phyloP scores from a whole-genome alignment of 768 basidiomycete genomes.

The Lepiota brunneoincarnata region DNA sequence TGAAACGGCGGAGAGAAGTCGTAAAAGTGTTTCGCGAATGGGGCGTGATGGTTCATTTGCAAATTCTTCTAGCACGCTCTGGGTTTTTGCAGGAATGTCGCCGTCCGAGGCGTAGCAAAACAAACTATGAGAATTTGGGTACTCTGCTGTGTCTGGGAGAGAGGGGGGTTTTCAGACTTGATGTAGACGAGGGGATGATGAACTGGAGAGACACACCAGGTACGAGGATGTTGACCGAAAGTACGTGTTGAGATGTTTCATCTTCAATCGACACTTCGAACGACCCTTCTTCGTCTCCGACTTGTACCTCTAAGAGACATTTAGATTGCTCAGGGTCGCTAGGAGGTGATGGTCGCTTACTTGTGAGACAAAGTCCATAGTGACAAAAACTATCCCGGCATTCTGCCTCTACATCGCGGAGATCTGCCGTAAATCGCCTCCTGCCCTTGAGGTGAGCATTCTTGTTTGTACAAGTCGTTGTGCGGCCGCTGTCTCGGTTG shows the following conservation, averaged over 20 bases:
- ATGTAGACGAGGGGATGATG: not conserved
- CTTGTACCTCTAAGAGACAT: constrained; percentile 36
- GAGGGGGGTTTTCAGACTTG: not conserved
- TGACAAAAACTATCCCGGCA: constrained; percentile 32
- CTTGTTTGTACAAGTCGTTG: constrained; percentile 25
- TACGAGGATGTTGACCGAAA: constrained; percentile 42
- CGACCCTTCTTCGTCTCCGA: constrained; percentile 66
- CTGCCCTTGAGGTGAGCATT: constrained; percentile 53
- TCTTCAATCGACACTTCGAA: constrained; percentile 47
- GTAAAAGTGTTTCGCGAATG: constrained; percentile 42
- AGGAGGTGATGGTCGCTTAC: constrained; percentile 28
- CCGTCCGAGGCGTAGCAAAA: constrained; percentile 53
- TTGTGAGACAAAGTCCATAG: constrained; percentile 36
- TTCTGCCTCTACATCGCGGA: constrained; percentile 42
- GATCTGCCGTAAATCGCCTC: constrained; percentile 55
- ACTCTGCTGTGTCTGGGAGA: constrained; percentile 58
- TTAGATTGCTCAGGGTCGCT: not conserved
- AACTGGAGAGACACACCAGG: constrained; percentile 36
- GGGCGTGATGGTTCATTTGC: constrained; percentile 37
- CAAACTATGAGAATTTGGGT: constrained; percentile 56
- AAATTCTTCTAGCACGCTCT: constrained; percentile 42
- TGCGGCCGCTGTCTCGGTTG: constrained; percentile 1
- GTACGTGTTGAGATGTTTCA: constrained; percentile 28
- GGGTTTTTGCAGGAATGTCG: constrained; percentile 37
- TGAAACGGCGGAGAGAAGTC: constrained; percentile 36